Evolutionary conservation across 371 early-diverging fungal genomes (phyloP), one percentile per base, ranked within the genome.

Genomic region (Lichtheimia ornata): DNA sequence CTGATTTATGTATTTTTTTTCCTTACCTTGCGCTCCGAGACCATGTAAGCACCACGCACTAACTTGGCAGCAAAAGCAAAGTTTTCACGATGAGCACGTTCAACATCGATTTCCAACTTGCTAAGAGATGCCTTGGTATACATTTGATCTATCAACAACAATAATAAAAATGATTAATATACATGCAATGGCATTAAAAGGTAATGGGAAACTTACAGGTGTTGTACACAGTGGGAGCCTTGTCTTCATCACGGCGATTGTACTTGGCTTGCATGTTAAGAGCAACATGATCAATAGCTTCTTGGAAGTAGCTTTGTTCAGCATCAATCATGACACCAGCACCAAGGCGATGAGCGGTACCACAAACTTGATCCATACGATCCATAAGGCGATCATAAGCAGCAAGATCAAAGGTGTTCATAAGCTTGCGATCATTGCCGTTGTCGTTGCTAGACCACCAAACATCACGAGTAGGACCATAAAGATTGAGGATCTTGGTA

Each of bases 41-140:
- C 87, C 93, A 97, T 94, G 84, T 97, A 91, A 11, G 92, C 92
- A 47, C 95, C 97, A 22, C 98, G 91, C 18, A 97, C 98, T 27
- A 97, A 73, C 76, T 97, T 97, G 56, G 86, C 88, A 2, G 88
- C 98, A 73, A 96, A 88, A 18, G 80, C 67, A 70, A 86, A 91
- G 42, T 89, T 86, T 58, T 82, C 76, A 40, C 88, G 82, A 62
- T 84, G 67, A 13, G 91, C 83, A 17, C 84, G 74, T 58, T 83
- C 86, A 41, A 83, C 76, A 74, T 96, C 94, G 45, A 71, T 67
- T 58, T 79, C 63, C 63, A 97, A 73, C 61, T 91, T 85, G 53
- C 64, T 67, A 50, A 78, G 67, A 4, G 90, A 83, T 60, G 88
- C 87, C 69, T 88, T 87, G 51, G 94, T 88, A 75, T 97, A 97